Evolutionary conservation across 345 rosid species (phyloP), one percentile per base, ranked within the genome.

Genomic region (Eucalyptus cladocalyx): DNA sequence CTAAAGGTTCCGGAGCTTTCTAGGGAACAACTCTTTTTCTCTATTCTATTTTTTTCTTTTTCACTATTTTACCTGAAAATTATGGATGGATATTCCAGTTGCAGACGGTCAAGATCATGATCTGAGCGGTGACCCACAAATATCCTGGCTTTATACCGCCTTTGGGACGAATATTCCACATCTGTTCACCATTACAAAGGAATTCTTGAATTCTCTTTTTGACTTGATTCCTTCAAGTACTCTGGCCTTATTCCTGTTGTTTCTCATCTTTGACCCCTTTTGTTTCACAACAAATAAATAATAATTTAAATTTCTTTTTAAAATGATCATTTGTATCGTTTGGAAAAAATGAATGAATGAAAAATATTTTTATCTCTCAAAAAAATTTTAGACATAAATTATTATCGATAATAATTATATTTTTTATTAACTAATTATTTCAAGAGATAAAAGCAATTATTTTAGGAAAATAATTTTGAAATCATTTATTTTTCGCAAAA

Each of bases 61-160:
- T 49, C 28, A 47, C 85, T 60, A 48, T 50, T 65, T 87, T 88
- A 95, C 99, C 99, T 96, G 88, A 93, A 93, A 97, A 97, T 96
- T 30, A 86, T 88, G 86, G 95, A 87, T 56, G 99, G 99, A 90
- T 96, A 97, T 92, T 96, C 98, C n/a, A 96, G 89, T 91, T 95
- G 97, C 86, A 96, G 91, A 67, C 94, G 88, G 90, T 95, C 96
- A 86, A 95, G 97, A 87, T 95, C 97, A 90, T 94, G 96, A 90
- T 96, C 98, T 90, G 95, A 89, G 86, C 96, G 96, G 92, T 96
- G 99, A 67, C 99, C 99, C 88, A 96, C 97, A 3, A 96, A 96
- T 95, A 96, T 94, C 96, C 96, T 95, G 6, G 95, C 99, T 93
- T 89, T 95, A 53, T 53, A 69, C 98, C 94, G 89, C 93, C 91